Conservation (phyloP, 2,329 filamentous ascomycete genomes). For the Sphaerulina populicola region DNA sequence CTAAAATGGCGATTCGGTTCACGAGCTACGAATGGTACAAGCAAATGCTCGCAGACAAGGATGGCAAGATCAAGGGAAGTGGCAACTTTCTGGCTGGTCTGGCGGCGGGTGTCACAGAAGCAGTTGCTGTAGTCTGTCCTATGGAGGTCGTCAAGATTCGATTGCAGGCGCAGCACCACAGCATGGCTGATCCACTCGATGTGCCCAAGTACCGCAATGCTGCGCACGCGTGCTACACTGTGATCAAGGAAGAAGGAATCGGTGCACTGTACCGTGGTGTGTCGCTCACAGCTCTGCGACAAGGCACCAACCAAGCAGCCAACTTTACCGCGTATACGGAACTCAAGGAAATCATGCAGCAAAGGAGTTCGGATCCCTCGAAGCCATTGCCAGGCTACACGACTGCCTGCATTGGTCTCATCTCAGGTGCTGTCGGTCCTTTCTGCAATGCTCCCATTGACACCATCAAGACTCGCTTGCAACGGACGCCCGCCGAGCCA, state of each 20-base stretch:
- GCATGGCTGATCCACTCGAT: slow-evolving; percentile 92
- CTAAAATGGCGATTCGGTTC: slow-evolving; percentile 99
- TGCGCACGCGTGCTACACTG: slow-evolving; percentile 72
- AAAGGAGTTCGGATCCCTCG: slow-evolving; percentile 61
- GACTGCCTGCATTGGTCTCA: slow-evolving; percentile 81
- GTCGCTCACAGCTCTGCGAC: slow-evolving; percentile 80
- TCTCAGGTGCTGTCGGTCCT: slow-evolving; percentile 89
- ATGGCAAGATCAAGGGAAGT: slow-evolving; percentile 59
- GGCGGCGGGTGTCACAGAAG: slow-evolving; percentile 88
- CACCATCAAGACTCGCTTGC: slow-evolving; percentile 94
- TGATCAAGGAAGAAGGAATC: slow-evolving; percentile 82
- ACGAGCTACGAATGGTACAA: slow-evolving; percentile 97
- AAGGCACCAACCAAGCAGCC: slow-evolving; percentile 94
- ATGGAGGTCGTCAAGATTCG: slow-evolving; percentile 99
- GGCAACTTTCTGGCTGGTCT: slow-evolving; percentile 77
- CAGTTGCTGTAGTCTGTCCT: slow-evolving; percentile 88
- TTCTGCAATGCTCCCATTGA: slow-evolving; percentile 96
- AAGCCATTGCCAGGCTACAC: slow-evolving; percentile 72
- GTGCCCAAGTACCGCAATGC: slow-evolving; percentile 96
- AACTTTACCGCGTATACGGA: slow-evolving; percentile 98
- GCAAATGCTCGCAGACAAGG: slow-evolving; percentile 61
- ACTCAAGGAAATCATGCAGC: slow-evolving; percentile 71
- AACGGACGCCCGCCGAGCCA: slow-evolving; percentile 74
- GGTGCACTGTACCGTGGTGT: slow-evolving; percentile 89
- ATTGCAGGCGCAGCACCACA: slow-evolving; percentile 94